These are phyloP conservation scores for Clavariopsis aquatica DNA, from an alignment of 495 filamentous ascomycete genomes.

Conservation along the genomic window DNA sequence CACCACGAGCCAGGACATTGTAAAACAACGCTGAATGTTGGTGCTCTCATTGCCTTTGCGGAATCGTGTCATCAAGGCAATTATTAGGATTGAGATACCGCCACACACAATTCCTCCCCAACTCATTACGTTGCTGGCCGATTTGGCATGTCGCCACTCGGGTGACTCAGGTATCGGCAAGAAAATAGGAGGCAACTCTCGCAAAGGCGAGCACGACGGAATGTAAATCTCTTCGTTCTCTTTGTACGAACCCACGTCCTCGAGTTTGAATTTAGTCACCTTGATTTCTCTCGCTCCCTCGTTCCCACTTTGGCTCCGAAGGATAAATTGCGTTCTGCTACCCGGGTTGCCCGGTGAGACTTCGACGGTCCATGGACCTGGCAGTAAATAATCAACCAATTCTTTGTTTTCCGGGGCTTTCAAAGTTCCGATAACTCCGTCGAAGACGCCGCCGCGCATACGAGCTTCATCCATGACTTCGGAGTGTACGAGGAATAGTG, in stretches of 20 bases:
- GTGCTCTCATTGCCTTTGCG: slow-evolving; percentile 2
- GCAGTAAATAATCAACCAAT: background rate
- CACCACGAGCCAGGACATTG: slow-evolving; percentile 7
- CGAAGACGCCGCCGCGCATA: background rate
- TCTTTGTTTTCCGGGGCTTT: background rate
- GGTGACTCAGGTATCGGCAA: background rate
- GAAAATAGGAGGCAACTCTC: background rate
- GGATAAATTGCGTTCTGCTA: background rate
- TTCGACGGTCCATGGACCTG: background rate
- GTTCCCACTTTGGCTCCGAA: background rate
- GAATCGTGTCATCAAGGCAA: background rate
- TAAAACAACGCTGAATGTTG: background rate
- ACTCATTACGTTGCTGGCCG: background rate
- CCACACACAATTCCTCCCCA: background rate
- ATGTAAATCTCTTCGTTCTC: background rate
- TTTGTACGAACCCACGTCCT: background rate
- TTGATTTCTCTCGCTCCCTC: background rate
- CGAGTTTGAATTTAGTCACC: background rate
- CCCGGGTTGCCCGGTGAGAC: background rate
- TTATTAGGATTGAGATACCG: background rate
- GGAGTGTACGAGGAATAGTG: slow-evolving; percentile 48
- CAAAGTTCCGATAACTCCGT: slow-evolving; percentile 2
- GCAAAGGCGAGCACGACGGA: background rate
- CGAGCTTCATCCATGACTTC: slow-evolving; percentile 51
- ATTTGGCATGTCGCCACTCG: background rate